Evolutionary conservation across 2,329 filamentous ascomycete genomes (phyloP).

Genomic region (Xylariaceae sp.): DNA sequence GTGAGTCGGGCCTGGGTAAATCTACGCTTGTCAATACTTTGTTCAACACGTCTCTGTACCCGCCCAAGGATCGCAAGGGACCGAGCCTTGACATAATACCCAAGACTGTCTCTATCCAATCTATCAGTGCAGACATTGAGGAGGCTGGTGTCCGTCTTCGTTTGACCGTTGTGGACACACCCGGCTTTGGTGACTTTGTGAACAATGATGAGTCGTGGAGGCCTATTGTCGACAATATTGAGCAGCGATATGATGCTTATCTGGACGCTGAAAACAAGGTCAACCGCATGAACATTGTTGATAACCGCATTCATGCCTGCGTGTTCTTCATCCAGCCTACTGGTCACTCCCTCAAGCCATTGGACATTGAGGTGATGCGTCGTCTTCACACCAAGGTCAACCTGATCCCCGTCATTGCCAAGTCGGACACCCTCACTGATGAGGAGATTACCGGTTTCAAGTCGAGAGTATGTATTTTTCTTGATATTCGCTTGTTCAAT

Average conservation of each 20-base stretch:
- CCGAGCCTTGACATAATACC: constrained; percentile 97
- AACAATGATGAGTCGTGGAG: constrained; percentile 99
- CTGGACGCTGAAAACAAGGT: constrained; percentile 99
- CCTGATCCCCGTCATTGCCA: constrained; percentile 97
- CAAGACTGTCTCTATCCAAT: constrained; percentile 95
- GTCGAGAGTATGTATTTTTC: constrained; percentile 74
- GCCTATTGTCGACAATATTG: constrained; percentile 98
- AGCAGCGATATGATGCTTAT: constrained; percentile 98
- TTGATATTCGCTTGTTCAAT: background rate
- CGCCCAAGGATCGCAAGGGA: constrained; percentile 96
- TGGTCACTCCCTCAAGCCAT: constrained; percentile 95
- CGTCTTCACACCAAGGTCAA: constrained; percentile 99
- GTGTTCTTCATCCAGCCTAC: constrained; percentile 99
- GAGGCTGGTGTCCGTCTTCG: constrained; percentile 97
- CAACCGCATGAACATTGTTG: constrained; percentile 99
- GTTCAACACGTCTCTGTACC: constrained; percentile 99
- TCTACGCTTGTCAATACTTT: constrained; percentile 98
- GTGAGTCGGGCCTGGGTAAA: constrained; percentile 98
- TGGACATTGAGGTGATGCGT: constrained; percentile 99
- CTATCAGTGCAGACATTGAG: constrained; percentile 95
- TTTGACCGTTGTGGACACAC: constrained; percentile 95
- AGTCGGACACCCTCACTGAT: constrained; percentile 96
- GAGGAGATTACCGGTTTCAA: constrained; percentile 96
- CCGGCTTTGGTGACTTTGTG: constrained; percentile 97
- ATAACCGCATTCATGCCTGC: constrained; percentile 98